A percentile compares a stretch with the other conserved stretches of the same genome.
These are phyloP conservation scores for Phytopythium cucurbitacearum DNA, from an alignment of 352 stramenopile genomes.

Conservation along the genomic window DNA sequence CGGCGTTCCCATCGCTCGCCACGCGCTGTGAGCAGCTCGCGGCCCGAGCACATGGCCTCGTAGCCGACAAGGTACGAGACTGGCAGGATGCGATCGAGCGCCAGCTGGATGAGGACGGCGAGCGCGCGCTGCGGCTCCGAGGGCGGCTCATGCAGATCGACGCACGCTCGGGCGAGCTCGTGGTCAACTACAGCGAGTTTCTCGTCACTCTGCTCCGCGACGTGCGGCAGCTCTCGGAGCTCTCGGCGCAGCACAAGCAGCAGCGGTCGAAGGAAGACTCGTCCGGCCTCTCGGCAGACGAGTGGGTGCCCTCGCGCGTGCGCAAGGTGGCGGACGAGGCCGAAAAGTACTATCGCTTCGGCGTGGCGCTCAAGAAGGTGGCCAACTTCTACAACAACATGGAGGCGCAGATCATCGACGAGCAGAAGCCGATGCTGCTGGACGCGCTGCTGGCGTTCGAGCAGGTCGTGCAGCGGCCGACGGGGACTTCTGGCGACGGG, in stretches of 20 bases:
- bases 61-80: slow-evolving; percentile 78
- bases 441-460: slow-evolving; percentile 92
- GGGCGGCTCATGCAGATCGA: slow-evolving; percentile 92
- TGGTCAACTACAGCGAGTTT: slow-evolving; percentile 93
- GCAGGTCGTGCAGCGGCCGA: slow-evolving; percentile 60
- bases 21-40: slow-evolving; percentile 54
- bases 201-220: slow-evolving; percentile 92
- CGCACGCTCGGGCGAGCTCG: slow-evolving; percentile 69
- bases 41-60: slow-evolving; percentile 49
- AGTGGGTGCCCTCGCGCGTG: slow-evolving; percentile 68
- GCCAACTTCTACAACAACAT: slow-evolving; percentile 97
- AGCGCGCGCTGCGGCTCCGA: slow-evolving; percentile 60
- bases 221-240: slow-evolving; percentile 89
- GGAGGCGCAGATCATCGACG: slow-evolving; percentile 91
- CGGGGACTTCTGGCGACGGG: slow-evolving; percentile 21
- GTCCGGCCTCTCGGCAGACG: slow-evolving; percentile 8
- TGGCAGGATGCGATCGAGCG: slow-evolving; percentile 83
- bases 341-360: slow-evolving; percentile 93
- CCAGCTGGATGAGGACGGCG: slow-evolving; percentile 56
- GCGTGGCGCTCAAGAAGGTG: slow-evolving; percentile 94
- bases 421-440: slow-evolving; percentile 94
- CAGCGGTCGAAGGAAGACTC: slow-evolving; percentile 5
- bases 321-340: slow-evolving; percentile 77
- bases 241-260: slow-evolving; percentile 51
- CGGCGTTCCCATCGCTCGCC: slow-evolving; percentile 44